phyloP scores from a whole-genome alignment of 2,329 filamentous ascomycete genomes.

The Talaromyces rugulosus region DNA sequence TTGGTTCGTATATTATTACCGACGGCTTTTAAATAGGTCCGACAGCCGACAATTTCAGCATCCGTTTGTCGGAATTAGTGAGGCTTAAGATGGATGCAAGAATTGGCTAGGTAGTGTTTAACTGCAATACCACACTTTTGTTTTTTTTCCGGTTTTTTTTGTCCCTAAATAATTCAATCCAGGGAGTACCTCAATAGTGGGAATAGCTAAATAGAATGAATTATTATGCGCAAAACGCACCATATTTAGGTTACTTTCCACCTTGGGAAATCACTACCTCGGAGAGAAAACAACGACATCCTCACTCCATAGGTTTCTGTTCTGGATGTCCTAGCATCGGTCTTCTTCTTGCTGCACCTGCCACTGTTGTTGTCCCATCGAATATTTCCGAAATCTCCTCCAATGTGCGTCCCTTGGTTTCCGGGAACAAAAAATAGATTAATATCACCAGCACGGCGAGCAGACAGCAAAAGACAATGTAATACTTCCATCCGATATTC shows the following conservation, averaged over 20 bases:
- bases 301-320: no score
- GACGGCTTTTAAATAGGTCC: background rate
- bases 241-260: background rate
- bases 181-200: background rate
- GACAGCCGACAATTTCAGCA: background rate
- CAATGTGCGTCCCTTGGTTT: constrained; percentile 51
- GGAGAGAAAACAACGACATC: background rate
- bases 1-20: background rate
- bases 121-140: background rate
- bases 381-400: constrained; percentile 45
- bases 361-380: background rate
- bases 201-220: background rate
- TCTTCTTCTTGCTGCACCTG: background rate
- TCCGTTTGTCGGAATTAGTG: background rate
- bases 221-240: background rate
- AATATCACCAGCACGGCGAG: constrained; percentile 46
- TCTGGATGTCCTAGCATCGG: no score
- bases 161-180: background rate
- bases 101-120: background rate
- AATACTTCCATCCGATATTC: constrained; percentile 22
- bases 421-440: constrained; percentile 49
- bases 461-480: constrained; percentile 55
- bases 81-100: background rate
- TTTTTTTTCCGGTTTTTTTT: no score
- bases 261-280: background rate